Percentiles rank a stretch among this genome's conserved stretches.
These are phyloP conservation scores for Spiromastix sp. DNA, from an alignment of 2,329 filamentous ascomycete genomes.

Conservation along the genomic window DNA sequence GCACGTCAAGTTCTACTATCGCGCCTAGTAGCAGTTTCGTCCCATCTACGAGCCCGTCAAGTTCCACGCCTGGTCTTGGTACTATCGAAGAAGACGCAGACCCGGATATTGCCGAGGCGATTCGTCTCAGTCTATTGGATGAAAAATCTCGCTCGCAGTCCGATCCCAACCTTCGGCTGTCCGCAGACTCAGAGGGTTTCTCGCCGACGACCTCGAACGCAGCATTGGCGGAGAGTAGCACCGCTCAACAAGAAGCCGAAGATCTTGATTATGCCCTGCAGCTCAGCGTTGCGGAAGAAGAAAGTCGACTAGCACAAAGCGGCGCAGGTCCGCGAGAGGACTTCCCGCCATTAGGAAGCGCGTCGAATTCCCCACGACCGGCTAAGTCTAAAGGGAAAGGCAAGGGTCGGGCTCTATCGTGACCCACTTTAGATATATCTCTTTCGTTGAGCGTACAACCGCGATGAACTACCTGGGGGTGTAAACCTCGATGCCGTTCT, in stretches of 20 bases:
- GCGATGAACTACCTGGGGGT: no score
- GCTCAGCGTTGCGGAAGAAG: constrained; percentile 50
- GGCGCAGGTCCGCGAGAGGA: constrained; percentile 19
- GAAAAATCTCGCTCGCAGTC: constrained; percentile 23
- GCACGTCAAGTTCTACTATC: constrained; percentile 27
- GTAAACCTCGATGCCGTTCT: no score
- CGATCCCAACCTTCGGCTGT: constrained; percentile 10
- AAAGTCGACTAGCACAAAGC: constrained; percentile 29
- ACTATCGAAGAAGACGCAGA: constrained; percentile 43
- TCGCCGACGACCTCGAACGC: constrained; percentile 12
- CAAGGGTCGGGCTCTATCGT: constrained; percentile 25
- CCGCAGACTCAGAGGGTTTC: constrained; percentile 14
- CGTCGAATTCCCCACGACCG: constrained; percentile 9
- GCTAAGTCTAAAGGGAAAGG: constrained; percentile 21
- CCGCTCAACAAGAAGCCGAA: constrained; percentile 38
- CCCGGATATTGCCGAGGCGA: constrained; percentile 52
- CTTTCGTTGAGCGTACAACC: no score
- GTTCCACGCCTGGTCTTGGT: constrained; percentile 26
- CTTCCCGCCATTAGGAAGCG: constrained; percentile 19
- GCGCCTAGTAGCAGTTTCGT: constrained; percentile 16
- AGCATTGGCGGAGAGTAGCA: constrained; percentile 23
- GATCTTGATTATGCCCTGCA: constrained; percentile 54
- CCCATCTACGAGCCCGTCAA: constrained; percentile 23
- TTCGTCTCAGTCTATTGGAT: constrained; percentile 42
- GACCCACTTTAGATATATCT: no score